Base-by-base conservation (phyloP, 164 flowering plant species). In the Umbellularia californica region DNA sequence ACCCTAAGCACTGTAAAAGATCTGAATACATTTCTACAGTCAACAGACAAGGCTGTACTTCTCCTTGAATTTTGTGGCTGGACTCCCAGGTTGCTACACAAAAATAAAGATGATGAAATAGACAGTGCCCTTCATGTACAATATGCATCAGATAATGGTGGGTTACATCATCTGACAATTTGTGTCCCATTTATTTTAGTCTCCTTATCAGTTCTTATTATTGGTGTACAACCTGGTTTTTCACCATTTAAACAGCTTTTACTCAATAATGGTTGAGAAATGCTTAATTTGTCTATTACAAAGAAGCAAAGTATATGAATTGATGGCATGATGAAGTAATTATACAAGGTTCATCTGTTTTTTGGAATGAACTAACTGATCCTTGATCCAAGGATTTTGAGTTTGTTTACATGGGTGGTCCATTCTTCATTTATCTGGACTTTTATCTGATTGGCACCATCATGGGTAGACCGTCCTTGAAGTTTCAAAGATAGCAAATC, bases 61-160 rank as follows among this genome's bases (percentile, higher is more conserved):
- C 87, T 95, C 35, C 50, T 87, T 10, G 99, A 95, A 70, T 86
- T 88, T 80, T 95, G 99, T 84, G 99, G 97, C 69, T 93, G 98
- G 98, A 79, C 94, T 17, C 73, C 83, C 17, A 81, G 66, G 74
- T 81, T 93, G 81, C 72, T 90, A 76, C 68, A 77, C 50, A 74
- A 82, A 79, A 64, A 68, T 70, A 84, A 75, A 73, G 77, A 69
- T 55, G 86, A 81, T 75, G 79, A 50, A 69, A 83, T 81, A 64
- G 79, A 79, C 51, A 69, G 66, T 81, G 79, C 51, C 24, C 70
- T 76, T 68, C 74, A 65, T 23, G 50, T 66, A 47, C 47, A 66
- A 71, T 82, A 84, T 84, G 50, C 25, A 62, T 47, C 69, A 75
- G 79, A 72, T n/a, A 50, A 47, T 77, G 79, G 83, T 82, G 23